Evolutionary conservation across 2,329 filamentous ascomycete genomes (phyloP).

Genomic region (Verticillium nonalfalfae): DNA sequence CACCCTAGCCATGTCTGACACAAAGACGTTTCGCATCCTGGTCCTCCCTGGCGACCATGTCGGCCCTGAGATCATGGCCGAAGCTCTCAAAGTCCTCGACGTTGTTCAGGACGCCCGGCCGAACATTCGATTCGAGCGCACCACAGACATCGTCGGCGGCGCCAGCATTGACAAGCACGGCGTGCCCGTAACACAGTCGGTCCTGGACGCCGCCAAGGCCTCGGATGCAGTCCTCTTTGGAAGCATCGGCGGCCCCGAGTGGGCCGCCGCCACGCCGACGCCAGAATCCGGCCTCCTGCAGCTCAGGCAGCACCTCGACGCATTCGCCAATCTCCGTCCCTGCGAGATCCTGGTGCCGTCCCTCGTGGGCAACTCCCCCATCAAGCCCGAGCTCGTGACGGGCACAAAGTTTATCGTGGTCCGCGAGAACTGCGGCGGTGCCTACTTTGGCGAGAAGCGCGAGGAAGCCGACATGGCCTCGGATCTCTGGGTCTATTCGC

Average conservation of each 20-base stretch:
- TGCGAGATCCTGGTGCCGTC: conserved; percentile 38
- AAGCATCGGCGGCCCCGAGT: conserved; percentile 40
- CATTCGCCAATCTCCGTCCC: conserved; percentile 44
- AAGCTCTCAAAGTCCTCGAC: conserved; percentile 39
- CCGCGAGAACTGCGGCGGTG: conserved; percentile 43
- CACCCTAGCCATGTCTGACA: background rate
- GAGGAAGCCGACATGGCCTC: conserved; percentile 35
- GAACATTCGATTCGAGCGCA: conserved; percentile 19
- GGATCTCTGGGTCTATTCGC: conserved; percentile 40
- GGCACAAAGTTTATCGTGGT: conserved; percentile 43
- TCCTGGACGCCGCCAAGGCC: conserved; percentile 29
- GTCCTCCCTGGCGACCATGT: conserved; percentile 39
- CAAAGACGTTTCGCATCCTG: conserved; percentile 21
- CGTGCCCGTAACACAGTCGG: conserved; percentile 33
- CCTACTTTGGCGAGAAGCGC: conserved; percentile 41
- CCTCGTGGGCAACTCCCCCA: conserved; percentile 30
- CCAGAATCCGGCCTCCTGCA: conserved; percentile 36
- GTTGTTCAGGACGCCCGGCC: conserved; percentile 26
- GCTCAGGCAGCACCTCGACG: conserved; percentile 31
- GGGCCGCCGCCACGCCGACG: conserved; percentile 31
- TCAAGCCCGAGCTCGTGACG: conserved; percentile 35
- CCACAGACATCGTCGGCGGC: conserved; percentile 62
- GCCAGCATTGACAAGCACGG: conserved; percentile 40
- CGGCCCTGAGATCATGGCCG: conserved; percentile 50
- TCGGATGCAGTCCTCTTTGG: conserved; percentile 44